phyloP scores from a whole-genome alignment of 1,284 basidiomycete species.

The Ceraceosorus bombacis region DNA sequence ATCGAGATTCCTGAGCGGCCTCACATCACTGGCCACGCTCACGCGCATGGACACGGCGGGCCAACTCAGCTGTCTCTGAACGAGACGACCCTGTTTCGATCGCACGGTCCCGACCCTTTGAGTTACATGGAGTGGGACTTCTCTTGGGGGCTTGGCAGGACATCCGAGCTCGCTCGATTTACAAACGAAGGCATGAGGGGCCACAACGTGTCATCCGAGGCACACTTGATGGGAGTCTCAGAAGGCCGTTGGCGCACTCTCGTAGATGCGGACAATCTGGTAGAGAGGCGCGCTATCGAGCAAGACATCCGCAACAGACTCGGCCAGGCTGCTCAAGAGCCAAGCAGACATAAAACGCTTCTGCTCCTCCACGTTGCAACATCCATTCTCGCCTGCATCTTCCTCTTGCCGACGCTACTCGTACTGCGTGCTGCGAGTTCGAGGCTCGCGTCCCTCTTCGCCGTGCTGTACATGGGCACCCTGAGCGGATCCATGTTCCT shows the following conservation, averaged over 20 bases:
- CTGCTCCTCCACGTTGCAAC: slow-evolving; percentile 22
- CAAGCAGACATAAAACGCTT: slow-evolving; percentile 22
- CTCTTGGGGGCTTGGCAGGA: slow-evolving; percentile 24
- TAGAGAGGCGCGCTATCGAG: slow-evolving; percentile 18
- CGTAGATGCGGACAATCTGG: slow-evolving; percentile 23
- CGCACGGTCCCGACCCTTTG: slow-evolving; percentile 43
- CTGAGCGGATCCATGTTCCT: slow-evolving; percentile 28
- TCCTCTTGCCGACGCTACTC: slow-evolving; percentile 34
- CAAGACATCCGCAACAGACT: slow-evolving; percentile 23
- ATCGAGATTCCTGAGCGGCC: slow-evolving; percentile 4
- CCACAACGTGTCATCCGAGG: slow-evolving; percentile 11
- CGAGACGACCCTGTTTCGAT: slow-evolving; percentile 32
- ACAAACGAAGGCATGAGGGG: slow-evolving; percentile 16
- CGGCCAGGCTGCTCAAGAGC: slow-evolving; percentile 12
- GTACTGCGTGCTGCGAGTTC: slow-evolving; percentile 35
- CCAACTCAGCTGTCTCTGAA: slow-evolving; percentile 24
- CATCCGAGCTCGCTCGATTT: slow-evolving; percentile 28
- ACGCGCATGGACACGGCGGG: slow-evolving; percentile 15
- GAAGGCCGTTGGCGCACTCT: slow-evolving; percentile 40
- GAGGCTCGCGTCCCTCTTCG: slow-evolving; percentile 25
- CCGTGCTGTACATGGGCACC: slow-evolving; percentile 28
- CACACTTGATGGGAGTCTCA: slow-evolving; percentile 28
- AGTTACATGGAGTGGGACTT: slow-evolving; percentile 47
- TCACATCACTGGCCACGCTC: slow-evolving; percentile 16
- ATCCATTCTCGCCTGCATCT: slow-evolving; percentile 34